These are phyloP conservation scores for Fusarium liriodendri DNA, from an alignment of 2,329 filamentous ascomycete genomes.

Conservation along the genomic window DNA sequence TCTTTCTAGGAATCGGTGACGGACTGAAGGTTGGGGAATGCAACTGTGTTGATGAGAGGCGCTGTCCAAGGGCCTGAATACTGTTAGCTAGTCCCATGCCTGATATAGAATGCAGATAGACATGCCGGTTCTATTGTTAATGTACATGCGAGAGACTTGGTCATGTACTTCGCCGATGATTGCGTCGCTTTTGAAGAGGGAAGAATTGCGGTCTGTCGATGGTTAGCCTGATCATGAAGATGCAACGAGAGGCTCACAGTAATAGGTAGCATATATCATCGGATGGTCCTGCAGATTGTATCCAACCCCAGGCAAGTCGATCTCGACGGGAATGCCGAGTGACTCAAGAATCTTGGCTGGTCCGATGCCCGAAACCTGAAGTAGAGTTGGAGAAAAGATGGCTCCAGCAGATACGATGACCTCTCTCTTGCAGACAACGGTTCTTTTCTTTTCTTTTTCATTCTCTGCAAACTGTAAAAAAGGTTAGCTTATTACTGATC, in stretches of 20 bases:
- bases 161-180: conserved; percentile 16
- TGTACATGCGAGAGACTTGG: conserved; percentile 9
- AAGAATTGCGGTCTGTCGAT: conserved; percentile 7
- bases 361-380: conserved; percentile 27
- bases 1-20: conserved; percentile 6
- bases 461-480: background rate
- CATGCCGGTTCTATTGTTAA: conserved; percentile 16
- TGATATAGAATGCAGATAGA: too few relatives aligned
- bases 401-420: conserved; percentile 26
- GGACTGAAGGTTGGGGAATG: conserved; percentile 6
- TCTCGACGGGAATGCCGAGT: conserved; percentile 1
- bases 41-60: conserved; percentile 22
- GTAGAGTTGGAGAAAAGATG: conserved; percentile 17
- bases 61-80: conserved; percentile 22
- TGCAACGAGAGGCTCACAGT: background rate
- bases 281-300: conserved; percentile 28
- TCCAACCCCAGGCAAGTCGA: conserved; percentile 19
- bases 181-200: conserved; percentile 12
- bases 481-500: background rate
- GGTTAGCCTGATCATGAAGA: background rate
- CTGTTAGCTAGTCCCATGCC: background rate
- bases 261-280: conserved; percentile 17
- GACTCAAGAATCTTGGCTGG: conserved; percentile 1
- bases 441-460: background rate
- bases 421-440: background rate